Evolutionary conservation across 2,329 filamentous ascomycete species (phyloP).

Genomic region (Trichoderma sp.): DNA sequence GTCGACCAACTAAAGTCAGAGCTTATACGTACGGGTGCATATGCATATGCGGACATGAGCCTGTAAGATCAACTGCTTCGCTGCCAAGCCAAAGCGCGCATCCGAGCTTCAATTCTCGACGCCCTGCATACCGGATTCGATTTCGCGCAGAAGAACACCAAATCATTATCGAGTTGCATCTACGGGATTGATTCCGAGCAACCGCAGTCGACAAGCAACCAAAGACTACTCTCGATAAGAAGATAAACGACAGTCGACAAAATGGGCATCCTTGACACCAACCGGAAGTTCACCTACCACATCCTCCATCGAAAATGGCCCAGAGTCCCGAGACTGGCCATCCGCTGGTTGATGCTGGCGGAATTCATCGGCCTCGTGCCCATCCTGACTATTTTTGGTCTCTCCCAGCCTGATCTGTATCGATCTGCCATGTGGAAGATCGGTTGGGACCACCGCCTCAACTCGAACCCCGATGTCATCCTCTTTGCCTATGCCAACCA

Average conservation of each 20-base stretch:
- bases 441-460: slow-evolving; percentile 69
- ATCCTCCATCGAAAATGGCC: slow-evolving; percentile 62
- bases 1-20: neutral
- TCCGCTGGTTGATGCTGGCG: slow-evolving; percentile 63
- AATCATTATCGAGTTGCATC: no score
- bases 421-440: slow-evolving; percentile 72
- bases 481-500: slow-evolving; percentile 76
- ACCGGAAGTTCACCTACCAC: slow-evolving; percentile 42
- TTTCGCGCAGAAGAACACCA: neutral
- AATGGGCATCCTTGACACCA: slow-evolving; percentile 5
- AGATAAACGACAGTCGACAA: neutral
- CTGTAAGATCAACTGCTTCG: neutral
- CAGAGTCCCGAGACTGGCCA: slow-evolving; percentile 51
- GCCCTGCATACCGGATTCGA: neutral
- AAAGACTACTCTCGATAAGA: neutral
- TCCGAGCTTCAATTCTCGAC: neutral
- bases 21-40: neutral
- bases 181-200: no score
- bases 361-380: slow-evolving; percentile 68
- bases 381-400: slow-evolving; percentile 68
- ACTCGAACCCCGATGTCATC: slow-evolving; percentile 69
- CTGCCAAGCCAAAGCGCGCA: neutral
- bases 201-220: neutral
- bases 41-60: slow-evolving; percentile 9
- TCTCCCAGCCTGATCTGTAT: slow-evolving; percentile 72